Base-by-base conservation (phyloP, 1,284 basidiomycete genomes). In the Apiotrichum mycotoxinovorans region DNA sequence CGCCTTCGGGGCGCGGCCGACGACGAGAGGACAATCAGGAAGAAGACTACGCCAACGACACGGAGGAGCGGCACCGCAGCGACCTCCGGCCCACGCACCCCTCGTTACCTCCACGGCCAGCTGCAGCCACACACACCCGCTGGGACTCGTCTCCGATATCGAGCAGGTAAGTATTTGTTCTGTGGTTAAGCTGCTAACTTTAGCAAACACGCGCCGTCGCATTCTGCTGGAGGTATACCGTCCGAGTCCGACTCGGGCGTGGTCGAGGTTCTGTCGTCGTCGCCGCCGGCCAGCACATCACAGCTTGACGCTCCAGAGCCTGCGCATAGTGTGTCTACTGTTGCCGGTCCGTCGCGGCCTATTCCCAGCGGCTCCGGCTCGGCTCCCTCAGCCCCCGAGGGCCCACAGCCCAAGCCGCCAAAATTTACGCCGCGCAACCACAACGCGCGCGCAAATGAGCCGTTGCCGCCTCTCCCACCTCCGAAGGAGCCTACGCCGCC, bases 351-450 rank as follows among this genome's bases (percentile, higher is more conserved):
- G 35, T 37, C 35, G 35, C 35, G 35, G 14, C 17, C 14, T 4
- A 15, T 7, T 4, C 35, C 35, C 35, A 15, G 35, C 17, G 17
- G 4, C 4, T 15, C 35, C 17, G 4, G 17, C 35, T 15, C 17
- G 11, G 35, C 8, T 4, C 35, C 35, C 4, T 4, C 35, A 18
- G 35, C 35, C 8, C 4, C 17, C 4, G 35, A 37, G 14, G 35
- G 9, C 4, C 38, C 38, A 40, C n/a, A 34, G 15, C 34, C 47
- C 12, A 10, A 22, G 20, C 47, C 38, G 38, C 49, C 40, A 17
- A 51, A 33, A 27, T 22, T 46, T 27, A 50, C 37, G 25, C 48
- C 48, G 17, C 23, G n/a, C 17, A 50, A 50, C 25, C 48, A 50
- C 37, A 50, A 50, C 37, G 35, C 45, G 9, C 8, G 45, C 4